Conservation (phyloP, 805 yeast species). For the Ogataea pignaliae region DNA sequence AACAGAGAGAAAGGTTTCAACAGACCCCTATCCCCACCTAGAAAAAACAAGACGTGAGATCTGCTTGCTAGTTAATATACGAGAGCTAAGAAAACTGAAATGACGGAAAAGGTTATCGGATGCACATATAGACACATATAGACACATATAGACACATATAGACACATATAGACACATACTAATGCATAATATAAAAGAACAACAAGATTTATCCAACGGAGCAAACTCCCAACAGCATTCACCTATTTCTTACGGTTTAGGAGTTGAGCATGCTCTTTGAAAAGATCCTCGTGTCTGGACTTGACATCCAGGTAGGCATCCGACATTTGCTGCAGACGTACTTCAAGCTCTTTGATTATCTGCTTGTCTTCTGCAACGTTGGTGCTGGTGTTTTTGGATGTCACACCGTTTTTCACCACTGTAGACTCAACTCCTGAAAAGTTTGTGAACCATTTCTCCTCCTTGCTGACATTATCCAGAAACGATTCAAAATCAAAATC, state of each 20-base stretch:
- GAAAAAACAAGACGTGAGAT: constrained; percentile 15
- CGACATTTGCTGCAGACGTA: constrained; percentile 45
- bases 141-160: too few species aligned
- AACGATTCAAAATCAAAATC: constrained; percentile 43
- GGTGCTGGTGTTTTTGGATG: not conserved
- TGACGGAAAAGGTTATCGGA: too few species aligned
- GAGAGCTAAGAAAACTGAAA: too few species aligned
- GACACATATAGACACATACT: too few species aligned
- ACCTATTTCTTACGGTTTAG: constrained; percentile 11
- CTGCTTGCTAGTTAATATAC: too few species aligned
- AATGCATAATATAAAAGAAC: too few species aligned
- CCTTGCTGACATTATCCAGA: constrained; percentile 42
- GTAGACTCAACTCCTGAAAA: constrained; percentile 37
- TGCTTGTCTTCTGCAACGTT: constrained; percentile 20
- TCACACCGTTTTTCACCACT: constrained; percentile 5
- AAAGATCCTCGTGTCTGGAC: constrained; percentile 55
- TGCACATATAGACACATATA: too few species aligned
- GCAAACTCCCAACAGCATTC: too few species aligned
- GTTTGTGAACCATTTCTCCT: constrained; percentile 50
- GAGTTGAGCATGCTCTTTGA: constrained; percentile 43
- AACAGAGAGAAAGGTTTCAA: constrained; percentile 54
- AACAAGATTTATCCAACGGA: too few species aligned
- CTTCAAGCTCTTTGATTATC: constrained; percentile 36
- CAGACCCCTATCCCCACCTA: constrained; percentile 47
- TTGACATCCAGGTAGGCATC: constrained; percentile 57